A percentile compares a stretch with the other conserved stretches of the same genome.
Conservation (phyloP, 306 rosid species). For the Cicer chorassanicum region DNA sequence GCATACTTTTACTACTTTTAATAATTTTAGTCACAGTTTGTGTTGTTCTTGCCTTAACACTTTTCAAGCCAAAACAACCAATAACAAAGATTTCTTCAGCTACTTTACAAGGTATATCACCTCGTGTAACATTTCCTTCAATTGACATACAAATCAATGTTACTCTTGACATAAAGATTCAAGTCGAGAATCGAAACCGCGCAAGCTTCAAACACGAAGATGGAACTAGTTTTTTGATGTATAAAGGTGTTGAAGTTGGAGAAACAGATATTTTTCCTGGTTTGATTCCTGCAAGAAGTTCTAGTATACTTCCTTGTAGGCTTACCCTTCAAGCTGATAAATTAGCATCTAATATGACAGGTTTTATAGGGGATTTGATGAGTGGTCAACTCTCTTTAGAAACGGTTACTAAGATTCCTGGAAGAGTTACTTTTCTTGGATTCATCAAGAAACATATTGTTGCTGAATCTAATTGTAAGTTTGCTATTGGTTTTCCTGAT, state of each 20-base stretch:
- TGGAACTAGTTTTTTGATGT: conserved; percentile 55
- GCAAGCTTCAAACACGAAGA: conserved; percentile 61
- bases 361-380: conserved; percentile 50
- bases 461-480: conserved; percentile 58
- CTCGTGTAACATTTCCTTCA: conserved; percentile 54
- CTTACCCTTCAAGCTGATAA: conserved; percentile 59
- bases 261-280: conserved; percentile 58
- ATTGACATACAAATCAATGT: conserved; percentile 56
- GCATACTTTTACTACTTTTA: conserved; percentile 39
- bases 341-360: conserved; percentile 41
- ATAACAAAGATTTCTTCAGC: conserved; percentile 50
- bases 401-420: conserved; percentile 56
- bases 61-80: conserved; percentile 63
- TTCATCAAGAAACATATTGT: conserved; percentile 59
- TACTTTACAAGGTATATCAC: conserved; percentile 56
- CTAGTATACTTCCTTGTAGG: conserved; percentile 44
- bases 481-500: conserved; percentile 45
- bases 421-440: conserved; percentile 59
- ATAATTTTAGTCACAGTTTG: conserved; percentile 41
- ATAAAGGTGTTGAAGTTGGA: conserved; percentile 57
- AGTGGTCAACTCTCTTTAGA: conserved; percentile 54
- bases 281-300: conserved; percentile 55
- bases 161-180: conserved; percentile 56
- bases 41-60: conserved; percentile 56
- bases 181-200: conserved; percentile 55